phyloP scores from a whole-genome alignment of 2,329 filamentous ascomycete species.

The Pyricularia sp. region DNA sequence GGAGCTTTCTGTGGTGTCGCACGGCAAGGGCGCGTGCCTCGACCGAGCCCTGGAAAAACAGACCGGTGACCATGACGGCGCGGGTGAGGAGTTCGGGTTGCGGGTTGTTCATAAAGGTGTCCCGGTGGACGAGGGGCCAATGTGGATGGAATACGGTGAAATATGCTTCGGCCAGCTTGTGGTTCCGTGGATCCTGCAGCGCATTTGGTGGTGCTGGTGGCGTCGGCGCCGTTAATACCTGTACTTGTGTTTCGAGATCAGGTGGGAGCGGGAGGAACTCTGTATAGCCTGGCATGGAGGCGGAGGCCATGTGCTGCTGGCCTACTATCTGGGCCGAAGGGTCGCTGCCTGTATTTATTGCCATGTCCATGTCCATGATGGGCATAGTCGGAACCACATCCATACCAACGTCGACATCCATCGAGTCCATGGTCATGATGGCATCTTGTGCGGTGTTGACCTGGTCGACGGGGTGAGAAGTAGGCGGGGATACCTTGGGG shows the following conservation, averaged over 20 bases:
- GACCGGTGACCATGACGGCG: neutral
- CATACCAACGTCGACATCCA: neutral
- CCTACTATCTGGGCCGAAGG: neutral
- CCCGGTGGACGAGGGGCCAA: neutral
- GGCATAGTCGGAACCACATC: neutral
- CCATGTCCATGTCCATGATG: neutral
- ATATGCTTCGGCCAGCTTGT: neutral
- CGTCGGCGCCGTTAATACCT: too few species aligned
- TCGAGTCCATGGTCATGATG: neutral
- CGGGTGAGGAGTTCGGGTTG: neutral
- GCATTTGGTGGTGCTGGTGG: neutral
- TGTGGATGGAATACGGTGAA: constrained; percentile 1
- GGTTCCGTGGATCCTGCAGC: neutral
- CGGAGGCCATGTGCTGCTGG: neutral
- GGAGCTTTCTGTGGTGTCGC: neutral
- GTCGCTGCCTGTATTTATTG: neutral
- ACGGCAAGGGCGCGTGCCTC: neutral
- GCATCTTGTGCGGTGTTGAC: neutral
- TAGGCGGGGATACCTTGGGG: neutral
- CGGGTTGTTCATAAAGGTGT: neutral
- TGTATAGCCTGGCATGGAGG: neutral
- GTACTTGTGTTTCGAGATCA: neutral
- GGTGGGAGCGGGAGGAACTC: neutral
- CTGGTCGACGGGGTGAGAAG: neutral
- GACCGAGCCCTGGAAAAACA: neutral